phyloP scores from a whole-genome alignment of 164 flowering plant genomes.

The Nymphaea colorata region DNA sequence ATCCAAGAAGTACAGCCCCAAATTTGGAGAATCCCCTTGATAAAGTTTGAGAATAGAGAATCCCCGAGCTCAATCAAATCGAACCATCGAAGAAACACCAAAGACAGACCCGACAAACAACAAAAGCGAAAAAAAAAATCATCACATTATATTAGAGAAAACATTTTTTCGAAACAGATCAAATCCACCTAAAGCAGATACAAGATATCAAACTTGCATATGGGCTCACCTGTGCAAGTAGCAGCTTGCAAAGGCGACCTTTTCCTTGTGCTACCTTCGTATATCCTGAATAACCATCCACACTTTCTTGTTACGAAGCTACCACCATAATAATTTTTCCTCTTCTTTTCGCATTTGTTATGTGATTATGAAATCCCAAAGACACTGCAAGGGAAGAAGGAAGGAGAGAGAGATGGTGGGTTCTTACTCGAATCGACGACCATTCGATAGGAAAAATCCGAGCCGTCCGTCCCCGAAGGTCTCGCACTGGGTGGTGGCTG shows the following conservation, averaged over 20 bases:
- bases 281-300: slow-evolving; percentile 39
- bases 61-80: not conserved
- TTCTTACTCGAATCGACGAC: slow-evolving; percentile 77
- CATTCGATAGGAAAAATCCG: slow-evolving; percentile 97
- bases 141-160: not conserved
- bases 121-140: too few species aligned
- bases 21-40: too few species aligned
- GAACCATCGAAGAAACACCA: too few species aligned
- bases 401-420: not conserved
- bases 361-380: not conserved
- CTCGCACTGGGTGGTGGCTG: slow-evolving; percentile 40
- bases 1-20: too few species aligned
- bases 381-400: not conserved
- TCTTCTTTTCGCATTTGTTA: not conserved
- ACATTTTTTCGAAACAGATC: not conserved
- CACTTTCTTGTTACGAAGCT: not conserved
- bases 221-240: slow-evolving; percentile 43
- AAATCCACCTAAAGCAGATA: not conserved
- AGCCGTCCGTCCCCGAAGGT: slow-evolving; percentile 92
- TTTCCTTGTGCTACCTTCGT: slow-evolving; percentile 62
- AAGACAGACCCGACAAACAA: too few species aligned
- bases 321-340: not conserved
- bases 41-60: not conserved
- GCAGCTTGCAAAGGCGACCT: slow-evolving; percentile 34
- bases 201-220: not conserved